These are phyloP conservation scores for Mantamonas sphyraenae DNA, from an alignment of 78 protist species.

Conservation along the genomic window DNA sequence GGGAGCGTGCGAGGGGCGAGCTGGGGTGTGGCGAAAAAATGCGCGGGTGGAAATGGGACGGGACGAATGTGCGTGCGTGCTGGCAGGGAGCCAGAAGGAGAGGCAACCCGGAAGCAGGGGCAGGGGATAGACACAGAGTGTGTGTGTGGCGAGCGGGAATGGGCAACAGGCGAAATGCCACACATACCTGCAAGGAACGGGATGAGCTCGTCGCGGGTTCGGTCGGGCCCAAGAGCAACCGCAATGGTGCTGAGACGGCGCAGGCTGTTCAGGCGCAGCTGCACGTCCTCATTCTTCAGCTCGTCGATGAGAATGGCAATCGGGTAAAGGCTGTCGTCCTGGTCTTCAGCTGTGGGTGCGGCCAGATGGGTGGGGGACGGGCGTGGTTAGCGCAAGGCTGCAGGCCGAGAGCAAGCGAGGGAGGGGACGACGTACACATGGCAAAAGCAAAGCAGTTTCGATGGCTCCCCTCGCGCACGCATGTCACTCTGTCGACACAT, in stretches of 20 bases:
- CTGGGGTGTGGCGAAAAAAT: background rate
- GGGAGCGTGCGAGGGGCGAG: background rate
- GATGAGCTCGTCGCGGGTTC: conserved; percentile 86
- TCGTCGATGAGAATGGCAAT: conserved; percentile 80
- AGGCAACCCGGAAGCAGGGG: background rate
- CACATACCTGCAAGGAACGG: conserved; percentile 82
- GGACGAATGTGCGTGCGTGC: background rate
- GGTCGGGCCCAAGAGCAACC: conserved; percentile 83
- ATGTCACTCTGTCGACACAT: no score
- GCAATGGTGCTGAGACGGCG: conserved; percentile 83
- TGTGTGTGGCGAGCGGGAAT: background rate
- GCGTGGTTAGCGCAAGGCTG: no score
- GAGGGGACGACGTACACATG: no score
- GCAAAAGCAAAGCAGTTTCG: no score
- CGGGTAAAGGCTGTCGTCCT: conserved; percentile 31
- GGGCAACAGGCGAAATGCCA: conserved; percentile 4
- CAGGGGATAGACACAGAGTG: background rate
- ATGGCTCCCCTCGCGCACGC: no score
- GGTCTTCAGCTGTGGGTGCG: no score
- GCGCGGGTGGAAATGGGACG: background rate
- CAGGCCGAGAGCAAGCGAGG: no score
- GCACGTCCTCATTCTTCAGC: conserved; percentile 86
- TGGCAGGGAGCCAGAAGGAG: background rate
- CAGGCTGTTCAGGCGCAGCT: conserved; percentile 78
- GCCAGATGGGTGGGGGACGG: no score